Conservation (phyloP, 768 basidiomycete species). For the Tremella yokohamensis region DNA sequence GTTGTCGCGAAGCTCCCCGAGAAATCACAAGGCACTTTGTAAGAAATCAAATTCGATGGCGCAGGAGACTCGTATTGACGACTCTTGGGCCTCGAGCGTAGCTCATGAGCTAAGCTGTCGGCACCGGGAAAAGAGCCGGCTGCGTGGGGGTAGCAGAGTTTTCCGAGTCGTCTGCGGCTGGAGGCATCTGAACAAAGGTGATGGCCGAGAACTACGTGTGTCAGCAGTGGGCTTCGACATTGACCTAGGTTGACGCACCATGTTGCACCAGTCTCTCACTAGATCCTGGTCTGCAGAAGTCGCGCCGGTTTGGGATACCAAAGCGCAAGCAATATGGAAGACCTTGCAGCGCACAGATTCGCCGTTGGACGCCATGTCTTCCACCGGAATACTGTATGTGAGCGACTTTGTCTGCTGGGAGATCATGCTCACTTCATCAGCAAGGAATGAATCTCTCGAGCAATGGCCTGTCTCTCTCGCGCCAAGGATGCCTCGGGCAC, state of each 20-base stretch:
- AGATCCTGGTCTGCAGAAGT: slow-evolving; percentile 30
- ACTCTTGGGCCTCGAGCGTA: no score
- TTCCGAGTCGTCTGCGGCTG: slow-evolving; percentile 28
- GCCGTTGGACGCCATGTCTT: slow-evolving; percentile 44
- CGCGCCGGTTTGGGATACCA: slow-evolving; percentile 23
- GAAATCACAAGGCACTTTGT: no score
- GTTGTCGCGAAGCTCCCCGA: no score
- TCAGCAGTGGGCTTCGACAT: neutral
- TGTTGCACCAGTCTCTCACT: slow-evolving; percentile 43
- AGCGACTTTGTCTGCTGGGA: slow-evolving; percentile 1
- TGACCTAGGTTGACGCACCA: slow-evolving; percentile 23
- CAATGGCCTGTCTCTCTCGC: slow-evolving; percentile 37
- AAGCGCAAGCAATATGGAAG: slow-evolving; percentile 43
- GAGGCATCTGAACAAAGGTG: slow-evolving; percentile 43
- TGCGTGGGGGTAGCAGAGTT: neutral
- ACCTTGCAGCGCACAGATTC: slow-evolving; percentile 41
- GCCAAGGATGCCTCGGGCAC: slow-evolving; percentile 36
- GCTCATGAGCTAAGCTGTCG: no score
- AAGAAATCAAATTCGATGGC: no score
- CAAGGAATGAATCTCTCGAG: slow-evolving; percentile 42
- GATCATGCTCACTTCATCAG: slow-evolving; percentile 36
- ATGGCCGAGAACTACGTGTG: slow-evolving; percentile 37
- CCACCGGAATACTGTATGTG: slow-evolving; percentile 35
- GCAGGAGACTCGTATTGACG: no score
- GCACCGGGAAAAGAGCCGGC: no score